Evolutionary conservation across 2,329 filamentous ascomycete genomes (phyloP).

Genomic region (Macrophomina phaseolina): DNA sequence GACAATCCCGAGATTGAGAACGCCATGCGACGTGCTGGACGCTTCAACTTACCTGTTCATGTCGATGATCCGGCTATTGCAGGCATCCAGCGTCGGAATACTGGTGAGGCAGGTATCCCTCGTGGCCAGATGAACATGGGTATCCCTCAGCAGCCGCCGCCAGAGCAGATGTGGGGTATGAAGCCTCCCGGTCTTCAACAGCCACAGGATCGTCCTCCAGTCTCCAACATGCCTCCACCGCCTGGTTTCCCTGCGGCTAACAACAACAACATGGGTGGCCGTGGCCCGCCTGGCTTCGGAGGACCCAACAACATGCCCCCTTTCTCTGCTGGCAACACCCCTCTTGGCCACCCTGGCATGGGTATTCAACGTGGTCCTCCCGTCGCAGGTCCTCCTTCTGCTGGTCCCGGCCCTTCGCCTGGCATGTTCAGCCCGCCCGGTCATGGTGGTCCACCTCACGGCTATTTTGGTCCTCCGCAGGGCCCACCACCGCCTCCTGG

Average conservation of each 20-base stretch:
- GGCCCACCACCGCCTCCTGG: conserved; percentile 22
- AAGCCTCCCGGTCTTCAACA: conserved; percentile 24
- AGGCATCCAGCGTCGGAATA: conserved; percentile 45
- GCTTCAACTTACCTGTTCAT: conserved; percentile 34
- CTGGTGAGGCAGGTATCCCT: conserved; percentile 36
- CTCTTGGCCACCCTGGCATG: conserved; percentile 45
- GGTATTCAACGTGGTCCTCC: conserved; percentile 35
- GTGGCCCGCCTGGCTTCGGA: conserved; percentile 22
- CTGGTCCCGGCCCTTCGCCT: conserved; percentile 10
- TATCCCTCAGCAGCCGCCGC: conserved; percentile 46
- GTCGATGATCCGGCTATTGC: conserved; percentile 41
- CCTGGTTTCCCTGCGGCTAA: conserved; percentile 21
- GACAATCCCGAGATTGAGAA: conserved; percentile 41
- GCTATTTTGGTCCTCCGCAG: conserved; percentile 17
- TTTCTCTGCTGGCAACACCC: conserved; percentile 46
- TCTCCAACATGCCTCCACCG: conserved; percentile 22
- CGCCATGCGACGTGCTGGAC: conserved; percentile 35
- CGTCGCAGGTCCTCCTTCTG: conserved; percentile 31
- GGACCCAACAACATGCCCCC: conserved; percentile 23
- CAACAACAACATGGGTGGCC: conserved; percentile 4
- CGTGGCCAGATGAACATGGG: conserved; percentile 48
- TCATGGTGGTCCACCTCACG: conserved; percentile 17
- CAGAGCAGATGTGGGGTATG: conserved; percentile 34
- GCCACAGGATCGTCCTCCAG: conserved; percentile 23
- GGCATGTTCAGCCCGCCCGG: conserved; percentile 21